Base-by-base conservation (phyloP, 192 early-diverging fungal species). In the Bifiguratus adelaidae region DNA sequence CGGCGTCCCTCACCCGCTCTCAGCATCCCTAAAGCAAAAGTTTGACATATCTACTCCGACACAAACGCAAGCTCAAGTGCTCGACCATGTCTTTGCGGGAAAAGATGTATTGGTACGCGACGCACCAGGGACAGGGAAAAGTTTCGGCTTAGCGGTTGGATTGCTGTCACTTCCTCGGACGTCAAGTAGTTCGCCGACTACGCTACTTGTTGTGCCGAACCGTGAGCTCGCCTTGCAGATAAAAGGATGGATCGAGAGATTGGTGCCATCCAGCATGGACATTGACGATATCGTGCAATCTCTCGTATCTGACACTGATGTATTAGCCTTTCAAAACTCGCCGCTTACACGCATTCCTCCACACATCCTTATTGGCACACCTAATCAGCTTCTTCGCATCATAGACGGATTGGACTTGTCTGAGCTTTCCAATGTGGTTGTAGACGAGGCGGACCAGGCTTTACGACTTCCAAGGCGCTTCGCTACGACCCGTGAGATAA, bases 401-500 rank as follows among this genome's bases (percentile, higher is more conserved):
- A 18, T 74, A 7, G 53, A 58, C 0, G 37, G 49, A 7, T 25
- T 73, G 25, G 56, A 65, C 26, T 38, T 63, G 1, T 41, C 49
- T 3, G 36, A 37, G 9, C 48, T 73, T 21, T 49, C 65, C 5
- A 65, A 63, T 2, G 22, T 78, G 0, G 51, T 65, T 0, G 23
- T 78, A 36, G 76, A 78, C 24, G 76, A 78, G 44, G 73, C 63
- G 0, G 76, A 78, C 30, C 72, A 74, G 52, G 61, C 71, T 34
- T 50, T 78, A 13, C 48, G 60, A 15, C 45, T 78, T 4, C 76
- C 76, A 1, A 68, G 60, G 34, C 58, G 73, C 7, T 70, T 56
- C 53, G 76, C 72, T 4, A 57, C 63, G 9, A 25, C 55, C 15
- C 55, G 51, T 3, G 48, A 70, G 30, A 69, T 67, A 18, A 22